phyloP scores from a whole-genome alignment of 2,329 filamentous ascomycete genomes.

The Catunica adiposa region DNA sequence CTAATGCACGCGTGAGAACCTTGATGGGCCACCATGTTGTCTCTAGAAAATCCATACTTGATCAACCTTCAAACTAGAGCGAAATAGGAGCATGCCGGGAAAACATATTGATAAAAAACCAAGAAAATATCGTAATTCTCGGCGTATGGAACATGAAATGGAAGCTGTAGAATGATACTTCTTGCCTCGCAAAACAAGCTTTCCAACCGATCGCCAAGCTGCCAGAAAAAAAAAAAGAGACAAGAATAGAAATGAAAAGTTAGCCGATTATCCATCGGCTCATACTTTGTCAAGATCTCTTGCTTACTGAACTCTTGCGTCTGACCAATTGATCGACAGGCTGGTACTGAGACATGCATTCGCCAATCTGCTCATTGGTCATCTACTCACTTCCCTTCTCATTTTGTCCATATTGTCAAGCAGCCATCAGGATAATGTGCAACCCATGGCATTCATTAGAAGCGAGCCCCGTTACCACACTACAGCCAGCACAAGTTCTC shows the following conservation, averaged over 20 bases:
- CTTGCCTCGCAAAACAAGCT: not conserved
- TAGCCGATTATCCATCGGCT: not conserved
- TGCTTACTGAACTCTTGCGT: no score
- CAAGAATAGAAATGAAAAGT: no score
- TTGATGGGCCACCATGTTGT: slow-evolving; percentile 7
- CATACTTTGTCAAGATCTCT: no score
- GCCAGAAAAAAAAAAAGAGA: not conserved
- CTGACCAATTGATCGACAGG: not conserved
- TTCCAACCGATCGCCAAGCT: not conserved
- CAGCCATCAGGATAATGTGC: not conserved
- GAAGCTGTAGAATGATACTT: not conserved
- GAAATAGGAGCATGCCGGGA: not conserved
- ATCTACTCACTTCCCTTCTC: not conserved
- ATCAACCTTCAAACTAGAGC: not conserved
- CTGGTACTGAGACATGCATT: not conserved
- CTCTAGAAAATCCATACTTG: not conserved
- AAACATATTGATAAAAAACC: not conserved
- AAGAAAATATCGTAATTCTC: not conserved
- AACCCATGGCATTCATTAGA: not conserved
- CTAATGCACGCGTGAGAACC: slow-evolving; percentile 6
- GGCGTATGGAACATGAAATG: not conserved
- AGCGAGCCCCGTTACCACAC: not conserved
- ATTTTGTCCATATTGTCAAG: not conserved
- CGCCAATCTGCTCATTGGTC: not conserved
- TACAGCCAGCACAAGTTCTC: no score